phyloP scores from a whole-genome alignment of 1,139 yeast species.

The Geotrichum fermentans region DNA sequence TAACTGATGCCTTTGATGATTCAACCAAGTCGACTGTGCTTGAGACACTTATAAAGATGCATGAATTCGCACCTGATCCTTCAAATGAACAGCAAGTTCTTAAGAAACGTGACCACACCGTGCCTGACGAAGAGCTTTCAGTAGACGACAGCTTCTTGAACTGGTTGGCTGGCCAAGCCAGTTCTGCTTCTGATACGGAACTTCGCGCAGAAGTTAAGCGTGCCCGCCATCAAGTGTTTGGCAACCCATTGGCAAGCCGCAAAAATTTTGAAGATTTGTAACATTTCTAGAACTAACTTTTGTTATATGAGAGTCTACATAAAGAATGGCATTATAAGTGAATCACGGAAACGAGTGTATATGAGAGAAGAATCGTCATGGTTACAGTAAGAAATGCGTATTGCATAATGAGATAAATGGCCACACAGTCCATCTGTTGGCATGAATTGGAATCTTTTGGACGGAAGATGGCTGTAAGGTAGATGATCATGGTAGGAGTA shows the following conservation, averaged over 20 bases:
- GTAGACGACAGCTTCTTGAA: constrained; percentile 41
- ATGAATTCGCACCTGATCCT: constrained; percentile 21
- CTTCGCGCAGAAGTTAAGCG: constrained; percentile 42
- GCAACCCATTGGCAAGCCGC: constrained; percentile 68
- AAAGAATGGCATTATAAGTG: background rate
- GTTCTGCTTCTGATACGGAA: constrained; percentile 31
- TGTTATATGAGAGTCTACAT: background rate
- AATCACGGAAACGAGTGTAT: constrained; percentile 28
- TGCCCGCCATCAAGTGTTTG: constrained; percentile 68
- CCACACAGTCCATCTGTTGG: constrained; percentile 78
- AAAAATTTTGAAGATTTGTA: constrained; percentile 46
- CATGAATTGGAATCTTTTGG: constrained; percentile 48
- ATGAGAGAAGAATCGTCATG: constrained; percentile 47
- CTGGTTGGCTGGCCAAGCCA: constrained; percentile 60
- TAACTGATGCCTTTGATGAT: constrained; percentile 10
- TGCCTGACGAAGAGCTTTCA: constrained; percentile 21
- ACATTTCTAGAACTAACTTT: constrained; percentile 1
- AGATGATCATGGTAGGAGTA: constrained; percentile 77
- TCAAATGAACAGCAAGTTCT: constrained; percentile 6
- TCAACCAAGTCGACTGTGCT: constrained; percentile 23
- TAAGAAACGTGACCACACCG: constrained; percentile 11
- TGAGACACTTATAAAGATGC: constrained; percentile 30
- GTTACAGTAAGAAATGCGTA: constrained; percentile 57
- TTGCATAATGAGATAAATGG: constrained; percentile 64
- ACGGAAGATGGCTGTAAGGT: constrained; percentile 78